Base-by-base conservation (phyloP, 176 grass and related monocot genomes). In the Cocos nucifera region DNA sequence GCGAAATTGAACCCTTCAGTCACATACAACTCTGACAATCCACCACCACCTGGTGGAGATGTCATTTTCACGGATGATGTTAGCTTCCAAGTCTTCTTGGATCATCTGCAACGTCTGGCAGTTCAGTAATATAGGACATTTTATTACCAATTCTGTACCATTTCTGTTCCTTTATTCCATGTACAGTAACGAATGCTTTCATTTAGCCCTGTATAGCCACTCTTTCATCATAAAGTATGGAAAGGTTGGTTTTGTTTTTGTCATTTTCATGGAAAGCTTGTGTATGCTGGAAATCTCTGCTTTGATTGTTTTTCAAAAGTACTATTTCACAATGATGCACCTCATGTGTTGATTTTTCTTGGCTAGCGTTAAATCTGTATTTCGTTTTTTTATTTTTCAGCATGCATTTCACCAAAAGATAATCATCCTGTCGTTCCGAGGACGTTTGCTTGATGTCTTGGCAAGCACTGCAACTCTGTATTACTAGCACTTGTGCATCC, bases 21-120 rank as follows among this genome's bases (percentile, higher is more conserved):
- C 27, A 75, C 83, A 10, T 85, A 90, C 65, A 89, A 86, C 72
- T 95, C 82, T 2, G 70, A 83, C 59, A 85, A 80, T 69, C 71
- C 83, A 57, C 69, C 86, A 0, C 64, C 80, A 5, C 80, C 86
- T 48, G 91, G 91, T 39, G 86, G 86, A 56, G 91, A 96, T 68
- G 23, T 90, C 57, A 67, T 96, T 84, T 96, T 96, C 80, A 96
- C 86, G 15, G 86, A 96, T 72, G 91, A 96, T 23, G 91, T 87
- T 55, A 96, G 91, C 75, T 90, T 96, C 19, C 61, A 90, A 64
- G 80, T 96, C 65, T 96, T 90, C 75, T 83, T 87, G 78, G 91
- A 96, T 74, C 91, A 90, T 84, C 91, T 96, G 49, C 86, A 86
- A 55, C 86, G 80, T 32, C 70, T 96, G 67, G 77, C 78, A 3